Base-by-base conservation (phyloP, 2,329 filamentous ascomycete species). In the Penicillium sp. region DNA sequence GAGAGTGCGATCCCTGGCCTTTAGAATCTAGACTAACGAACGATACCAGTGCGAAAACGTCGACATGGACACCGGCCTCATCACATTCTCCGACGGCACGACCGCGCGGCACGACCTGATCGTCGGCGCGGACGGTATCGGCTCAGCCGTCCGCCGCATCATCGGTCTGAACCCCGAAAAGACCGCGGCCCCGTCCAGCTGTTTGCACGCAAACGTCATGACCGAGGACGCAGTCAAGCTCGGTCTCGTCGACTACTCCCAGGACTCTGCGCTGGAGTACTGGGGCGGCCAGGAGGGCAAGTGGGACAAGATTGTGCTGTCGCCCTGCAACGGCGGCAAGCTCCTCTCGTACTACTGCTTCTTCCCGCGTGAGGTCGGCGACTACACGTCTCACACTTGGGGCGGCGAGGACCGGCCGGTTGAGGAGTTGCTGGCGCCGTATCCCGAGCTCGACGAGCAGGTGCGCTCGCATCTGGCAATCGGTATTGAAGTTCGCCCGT, bases 331-430 rank as follows among this genome's bases (percentile, higher is more conserved):
- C 69, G 84, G 84, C 23, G 88, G 88, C 57, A 84, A 84, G 63
- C 77, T 90, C 3, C 79, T 90, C 3, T 89, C 87, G 0, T 91
- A 89, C 77, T 91, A 91, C 76, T 90, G 88, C 76, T 90, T 90
- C 80, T 90, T 89, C 75, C 84, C 87, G 0, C 81, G 85, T 1
- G 81, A 83, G 6, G 80, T 82, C 62, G 85, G 86, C 7, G 86
- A 90, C 70, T 90, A 87, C 70, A 80, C 82, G 3, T 84, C 77
- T 48, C 87, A 90, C 57, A 82, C 80, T 9, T 90, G 88, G 87
- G 85, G 83, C 0, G 78, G 78, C 0, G 83, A 84, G 29, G 81
- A 69, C 7, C 67, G 80, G 7, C 82, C 85, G 0, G 79, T 86
- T 0, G 85, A 87, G 59, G 86, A 90, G 65, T 77, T 91, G 0